Evolutionary conservation across 331 rosid species (phyloP), one percentile per base, ranked within the genome.

Genomic region (Quercus tomentella): DNA sequence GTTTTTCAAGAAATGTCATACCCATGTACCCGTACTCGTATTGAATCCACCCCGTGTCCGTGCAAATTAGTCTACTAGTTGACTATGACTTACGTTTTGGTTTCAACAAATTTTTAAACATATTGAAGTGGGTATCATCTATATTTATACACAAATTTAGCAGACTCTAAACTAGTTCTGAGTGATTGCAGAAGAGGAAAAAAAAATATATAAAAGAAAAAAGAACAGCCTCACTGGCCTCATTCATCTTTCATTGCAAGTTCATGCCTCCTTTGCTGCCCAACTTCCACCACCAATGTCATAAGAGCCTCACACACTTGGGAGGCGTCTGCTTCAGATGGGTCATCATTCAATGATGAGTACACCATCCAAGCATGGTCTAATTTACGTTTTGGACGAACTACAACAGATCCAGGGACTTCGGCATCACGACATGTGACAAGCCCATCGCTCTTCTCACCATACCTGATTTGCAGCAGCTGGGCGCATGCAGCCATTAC

Each of bases 281-380:
- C 97, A 56, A 84, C 87, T 84, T 96, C 97, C 79, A 91, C 93
- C 16, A 92, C 92, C 73, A 93, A 84, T 25, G 92, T 83, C 87
- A 96, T 82, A 72, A 96, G 97, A 49, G 99, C 99, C 88, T 93
- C 99, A n/a, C 98, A 91, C 72, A 93, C 97, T 84, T 93, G 97
- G 80, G 97, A 79, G 10, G 99, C 98, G 69, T 96, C 93, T 52
- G 94, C 97, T 80, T 96, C 97, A 0, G 80, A 31, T 58, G 86
- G 82, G 81, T 93, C 89, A 54, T 91, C 89, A 28, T 86, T 86
- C 57, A 87, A 70, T 2, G 94, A 90, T 3, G 99, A 91, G 76
- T 93, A 93, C 74, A 93, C 99, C 99, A 96, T 96, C 99, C 99
- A 96, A 35, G 96, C 97, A 81, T 96, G 98, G 88, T 91, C 99